Evolutionary conservation across 2,329 filamentous ascomycete species (phyloP), one percentile per base, ranked within the genome.

Genomic region (Ascochyta clinopodiicola): DNA sequence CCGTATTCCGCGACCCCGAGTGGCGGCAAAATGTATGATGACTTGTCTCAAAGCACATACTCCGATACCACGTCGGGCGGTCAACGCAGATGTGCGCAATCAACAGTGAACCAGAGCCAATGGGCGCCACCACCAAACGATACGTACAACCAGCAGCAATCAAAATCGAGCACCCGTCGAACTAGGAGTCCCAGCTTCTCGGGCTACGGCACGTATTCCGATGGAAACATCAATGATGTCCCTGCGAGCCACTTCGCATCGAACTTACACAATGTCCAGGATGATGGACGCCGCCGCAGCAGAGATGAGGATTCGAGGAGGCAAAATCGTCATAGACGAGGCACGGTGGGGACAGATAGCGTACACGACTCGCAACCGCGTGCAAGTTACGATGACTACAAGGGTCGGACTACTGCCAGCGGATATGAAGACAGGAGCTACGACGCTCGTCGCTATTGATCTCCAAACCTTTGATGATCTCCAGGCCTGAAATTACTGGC

Each of bases 1-100:
- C 87, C 87, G 0, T 90, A 89, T 64, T 78, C 75, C 24, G 83
- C 82, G 1, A 81, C 83, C 22, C 84, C 85, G 15, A 86, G 86
- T 9, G 78, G 75, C 24, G 86, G 86, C 7, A 88, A 86, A 68
- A 70, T 78, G 3, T 83, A 86, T 56, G 78, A 81, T 1, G 70
- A 75, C 22, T 62, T 67, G 5, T 47, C 61, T 57, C 32, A 66
- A n/a, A 67, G 64, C 44, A 37, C 64, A n/a, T 57, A 70, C 15
- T 61, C 67, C 4, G 72, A 75, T 19, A 42, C 59, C 24, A 58
- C 63, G 6, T 36, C 54, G 12, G 59, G 62, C 6, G 65, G 69
- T 7, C 67, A 66, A 36, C 69, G 66, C 13, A 64, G 59, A 39
- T 67, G 70, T n/a, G 62, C 71, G 9, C 68, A 72, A 44, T 76